Evolutionary conservation across 2,329 filamentous ascomycete genomes (phyloP).

Genomic region (Xylariales sp.): DNA sequence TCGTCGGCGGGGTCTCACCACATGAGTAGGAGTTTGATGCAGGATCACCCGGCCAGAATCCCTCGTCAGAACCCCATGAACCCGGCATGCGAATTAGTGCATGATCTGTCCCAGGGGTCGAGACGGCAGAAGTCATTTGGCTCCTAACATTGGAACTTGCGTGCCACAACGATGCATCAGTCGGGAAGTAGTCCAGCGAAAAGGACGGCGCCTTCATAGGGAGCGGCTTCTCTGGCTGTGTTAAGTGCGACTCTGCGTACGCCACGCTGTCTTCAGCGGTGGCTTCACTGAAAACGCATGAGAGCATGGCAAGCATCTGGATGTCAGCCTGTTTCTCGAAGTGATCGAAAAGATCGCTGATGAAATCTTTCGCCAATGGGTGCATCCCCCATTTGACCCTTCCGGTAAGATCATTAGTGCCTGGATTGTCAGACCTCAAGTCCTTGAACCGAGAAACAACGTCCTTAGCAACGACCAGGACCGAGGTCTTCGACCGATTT

Average conservation of each 20-base stretch:
- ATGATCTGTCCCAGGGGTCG: constrained; percentile 53
- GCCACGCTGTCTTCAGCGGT: constrained; percentile 50
- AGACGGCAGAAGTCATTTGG: constrained; percentile 48
- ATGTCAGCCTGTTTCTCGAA: constrained; percentile 60
- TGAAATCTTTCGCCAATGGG: constrained; percentile 57
- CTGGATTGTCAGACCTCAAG: constrained; percentile 13
- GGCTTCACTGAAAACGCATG: constrained; percentile 63
- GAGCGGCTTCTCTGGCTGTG: constrained; percentile 57
- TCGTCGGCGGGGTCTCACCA: constrained; percentile 56
- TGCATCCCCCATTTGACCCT: constrained; percentile 65
- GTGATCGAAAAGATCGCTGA: constrained; percentile 57
- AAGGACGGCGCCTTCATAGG: constrained; percentile 63
- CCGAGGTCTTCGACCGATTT: constrained; percentile 50
- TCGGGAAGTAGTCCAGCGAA: constrained; percentile 63
- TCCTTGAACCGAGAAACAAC: constrained; percentile 41
- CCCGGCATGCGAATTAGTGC: constrained; percentile 51
- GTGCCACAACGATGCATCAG: constrained; percentile 48
- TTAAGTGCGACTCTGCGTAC: constrained; percentile 51
- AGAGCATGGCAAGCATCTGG: constrained; percentile 69
- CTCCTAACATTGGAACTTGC: constrained; percentile 41
- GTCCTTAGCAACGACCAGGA: constrained; percentile 65
- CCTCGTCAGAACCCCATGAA: constrained; percentile 54
- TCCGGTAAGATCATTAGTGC: constrained; percentile 41
- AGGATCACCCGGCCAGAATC: constrained; percentile 47
- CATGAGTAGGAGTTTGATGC: constrained; percentile 56